A percentile compares a stretch with the other conserved stretches of the same genome.
Evolutionary conservation across 2,329 filamentous ascomycete species (phyloP).

Genomic region (Tolypocladium guangdongense): DNA sequence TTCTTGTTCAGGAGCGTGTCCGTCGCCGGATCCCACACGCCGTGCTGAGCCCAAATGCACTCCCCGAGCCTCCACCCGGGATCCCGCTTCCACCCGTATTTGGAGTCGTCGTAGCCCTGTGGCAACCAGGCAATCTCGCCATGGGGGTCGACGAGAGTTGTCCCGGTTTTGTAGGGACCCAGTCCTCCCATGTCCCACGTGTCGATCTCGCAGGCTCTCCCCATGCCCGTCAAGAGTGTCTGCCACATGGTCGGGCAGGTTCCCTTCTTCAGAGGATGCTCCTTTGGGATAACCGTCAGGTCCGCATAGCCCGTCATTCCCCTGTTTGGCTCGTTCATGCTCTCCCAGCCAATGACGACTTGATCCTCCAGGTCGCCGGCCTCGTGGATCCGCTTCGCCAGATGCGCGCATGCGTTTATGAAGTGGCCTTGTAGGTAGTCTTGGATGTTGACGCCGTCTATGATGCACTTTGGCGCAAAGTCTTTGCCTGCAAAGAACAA

Average conservation of each 20-base stretch:
- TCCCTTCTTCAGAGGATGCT: conserved; percentile 86
- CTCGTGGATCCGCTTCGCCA: conserved; percentile 77
- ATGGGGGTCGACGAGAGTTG: conserved; percentile 73
- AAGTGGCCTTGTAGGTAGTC: conserved; percentile 89
- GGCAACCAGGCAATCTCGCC: conserved; percentile 79
- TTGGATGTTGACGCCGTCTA: conserved; percentile 91
- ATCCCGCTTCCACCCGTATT: conserved; percentile 85
- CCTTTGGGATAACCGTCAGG: conserved; percentile 67
- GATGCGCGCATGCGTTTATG: conserved; percentile 64
- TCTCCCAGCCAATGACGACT: conserved; percentile 91
- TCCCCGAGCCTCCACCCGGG: conserved; percentile 85
- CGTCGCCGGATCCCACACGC: conserved; percentile 76
- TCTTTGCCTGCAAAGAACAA: conserved; percentile 85
- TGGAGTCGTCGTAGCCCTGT: conserved; percentile 69
- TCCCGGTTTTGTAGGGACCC: conserved; percentile 83
- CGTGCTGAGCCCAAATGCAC: conserved; percentile 94
- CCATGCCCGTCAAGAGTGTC: conserved; percentile 82
- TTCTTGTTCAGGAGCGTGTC: conserved; percentile 73
- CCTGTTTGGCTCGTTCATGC: conserved; percentile 86
- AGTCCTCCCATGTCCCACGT: conserved; percentile 91
- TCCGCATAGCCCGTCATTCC: conserved; percentile 79
- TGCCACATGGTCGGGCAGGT: conserved; percentile 93
- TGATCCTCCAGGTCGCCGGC: conserved; percentile 81
- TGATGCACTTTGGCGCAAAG: conserved; percentile 92
- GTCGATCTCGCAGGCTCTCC: conserved; percentile 78